Percentiles rank a stretch among this genome's conserved stretches.
phyloP scores from a whole-genome alignment of 805 yeast species.

The Cyberlindnera euphorbiiphila region DNA sequence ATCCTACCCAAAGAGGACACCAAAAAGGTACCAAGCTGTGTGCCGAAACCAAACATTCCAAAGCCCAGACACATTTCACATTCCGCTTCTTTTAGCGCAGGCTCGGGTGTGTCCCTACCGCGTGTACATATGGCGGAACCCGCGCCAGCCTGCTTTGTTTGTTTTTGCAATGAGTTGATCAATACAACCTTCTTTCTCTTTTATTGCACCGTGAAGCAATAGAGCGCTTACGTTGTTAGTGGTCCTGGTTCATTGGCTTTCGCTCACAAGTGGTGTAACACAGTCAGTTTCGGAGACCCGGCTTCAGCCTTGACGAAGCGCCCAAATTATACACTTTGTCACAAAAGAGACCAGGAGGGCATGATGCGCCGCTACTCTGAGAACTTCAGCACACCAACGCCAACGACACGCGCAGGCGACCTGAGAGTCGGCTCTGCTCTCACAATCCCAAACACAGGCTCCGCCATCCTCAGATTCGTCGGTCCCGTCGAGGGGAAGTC shows the following conservation, averaged over 20 bases:
- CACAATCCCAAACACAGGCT: conserved; percentile 63
- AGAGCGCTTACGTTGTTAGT: no score
- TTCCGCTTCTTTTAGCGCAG: not conserved
- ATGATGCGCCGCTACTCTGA: conserved; percentile 27
- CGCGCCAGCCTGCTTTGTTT: conserved; percentile 1
- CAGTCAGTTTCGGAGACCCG: no score
- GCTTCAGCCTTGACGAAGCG: no score
- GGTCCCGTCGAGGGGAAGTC: conserved; percentile 71
- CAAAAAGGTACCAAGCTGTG: no score
- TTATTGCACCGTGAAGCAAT: no score
- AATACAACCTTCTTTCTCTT: not conserved
- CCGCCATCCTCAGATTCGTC: conserved; percentile 62
- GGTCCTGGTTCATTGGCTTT: no score
- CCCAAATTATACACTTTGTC: no score
- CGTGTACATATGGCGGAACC: no score
- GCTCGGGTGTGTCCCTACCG: conserved; percentile 1
- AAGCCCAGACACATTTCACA: not conserved
- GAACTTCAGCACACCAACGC: conserved; percentile 26
- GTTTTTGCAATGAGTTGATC: not conserved
- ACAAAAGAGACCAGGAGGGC: no score
- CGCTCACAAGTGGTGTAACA: no score
- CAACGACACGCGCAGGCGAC: conserved; percentile 13
- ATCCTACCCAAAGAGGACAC: no score
- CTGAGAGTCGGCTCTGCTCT: conserved; percentile 20
- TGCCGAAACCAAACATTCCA: no score